Evolutionary conservation across 2,329 filamentous ascomycete species (phyloP), one percentile per base, ranked within the genome.

Genomic region (Cryphonectria parasitica): DNA sequence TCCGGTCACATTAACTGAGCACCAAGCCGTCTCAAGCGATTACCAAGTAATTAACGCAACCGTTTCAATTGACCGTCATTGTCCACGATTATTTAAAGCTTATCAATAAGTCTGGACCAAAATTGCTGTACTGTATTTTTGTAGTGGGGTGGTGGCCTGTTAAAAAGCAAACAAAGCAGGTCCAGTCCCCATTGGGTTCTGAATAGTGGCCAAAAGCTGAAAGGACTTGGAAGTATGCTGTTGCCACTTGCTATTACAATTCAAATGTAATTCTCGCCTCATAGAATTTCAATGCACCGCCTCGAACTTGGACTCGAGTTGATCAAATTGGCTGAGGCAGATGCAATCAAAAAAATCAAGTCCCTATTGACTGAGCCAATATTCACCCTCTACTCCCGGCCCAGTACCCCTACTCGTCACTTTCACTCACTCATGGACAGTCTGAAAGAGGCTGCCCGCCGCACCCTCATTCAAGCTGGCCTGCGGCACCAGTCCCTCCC

Each of bases 171-270:
- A 64, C 61, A 64, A 64, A 64, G 56, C 39, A 43, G 34, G 45
- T 4, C 36, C 25, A 49, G 19, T 41, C 58, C 39, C 31, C 1
- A 41, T 63, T 54, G 19, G 60, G 58, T 54, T n/a, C 36, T 68
- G 58, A 68, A 68, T 68, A 68, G 60, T 45, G 22, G 54, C 45
- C 63, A 43, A 68, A 64, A 56, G 66, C 22, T 45, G 31, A 52
- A 62, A 68, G 45, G 43, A 62, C 66, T 25, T 54, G 31, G 11
- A 2, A 10, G n/a, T 19, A 19, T 28, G 13, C 39, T 3, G 17
- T 22, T 19, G 36, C 36, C 45, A 49, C 45, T 22, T 22, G 54
- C 41, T 62, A 39, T 58, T 3, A 41, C n/a, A 19, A 19, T 34
- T 13, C 19, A 45, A 19, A 22, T 49, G 45, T 11, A n/a, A 4